Evolutionary conservation across 75 land plant genomes (phyloP).

Genomic region (Azolla pinnata): DNA sequence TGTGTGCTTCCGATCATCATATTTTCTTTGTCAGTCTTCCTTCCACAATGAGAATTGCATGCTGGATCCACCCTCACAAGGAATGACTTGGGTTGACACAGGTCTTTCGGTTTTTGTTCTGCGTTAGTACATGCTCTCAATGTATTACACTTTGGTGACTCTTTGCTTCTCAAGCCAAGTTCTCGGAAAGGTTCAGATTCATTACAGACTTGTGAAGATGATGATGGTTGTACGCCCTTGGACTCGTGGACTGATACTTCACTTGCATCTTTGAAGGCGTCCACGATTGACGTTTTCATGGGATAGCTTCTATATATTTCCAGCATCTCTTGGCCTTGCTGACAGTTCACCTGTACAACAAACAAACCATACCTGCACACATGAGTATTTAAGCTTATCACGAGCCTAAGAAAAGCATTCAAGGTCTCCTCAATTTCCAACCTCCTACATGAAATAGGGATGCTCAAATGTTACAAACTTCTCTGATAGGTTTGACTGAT

Average conservation of each 20-base stretch:
- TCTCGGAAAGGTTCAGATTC: too few relatives aligned
- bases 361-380: not conserved
- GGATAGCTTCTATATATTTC: conserved; percentile 39
- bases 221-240: not conserved
- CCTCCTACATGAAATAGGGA: not conserved
- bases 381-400: not conserved
- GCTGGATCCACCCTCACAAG: not conserved
- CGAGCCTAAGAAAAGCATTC: not conserved
- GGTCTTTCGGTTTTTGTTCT: not conserved
- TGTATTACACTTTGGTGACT: not conserved
- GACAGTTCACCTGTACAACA: conserved; percentile 29
- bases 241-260: not conserved
- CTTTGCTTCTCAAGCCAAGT: too few relatives aligned
- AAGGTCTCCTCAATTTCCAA: not conserved
- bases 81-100: not conserved
- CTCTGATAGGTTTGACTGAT: not conserved
- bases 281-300: conserved; percentile 42
- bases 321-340: conserved; percentile 50
- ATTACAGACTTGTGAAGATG: not conserved
- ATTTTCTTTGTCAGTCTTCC: conserved; percentile 3
- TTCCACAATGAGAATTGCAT: too few relatives aligned
- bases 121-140: not conserved
- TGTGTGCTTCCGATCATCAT: not conserved
- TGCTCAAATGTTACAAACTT: not conserved
- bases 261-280: conserved; percentile 27